Base-by-base conservation (phyloP, 1,139 yeast species). In the Hansenula lynferdii region DNA sequence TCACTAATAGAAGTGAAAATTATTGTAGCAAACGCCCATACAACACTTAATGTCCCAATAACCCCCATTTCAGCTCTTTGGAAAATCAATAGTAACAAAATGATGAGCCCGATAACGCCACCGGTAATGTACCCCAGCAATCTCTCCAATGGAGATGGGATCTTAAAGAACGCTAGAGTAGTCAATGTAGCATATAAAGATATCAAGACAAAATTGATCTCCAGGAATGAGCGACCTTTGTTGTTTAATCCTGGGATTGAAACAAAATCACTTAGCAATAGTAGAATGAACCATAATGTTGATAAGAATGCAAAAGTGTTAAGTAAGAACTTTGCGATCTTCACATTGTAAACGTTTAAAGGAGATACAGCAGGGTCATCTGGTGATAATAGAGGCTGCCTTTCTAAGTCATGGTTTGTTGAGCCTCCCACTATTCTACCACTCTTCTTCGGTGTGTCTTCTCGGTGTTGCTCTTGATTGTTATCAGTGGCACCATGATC, bases 321-420 rank as follows among this genome's bases (percentile, higher is more conserved):
- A 14, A 78, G 63, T 3, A 62, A 53, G n/a, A 65, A 50, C 24
- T 77, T 65, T 15, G 78, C 55, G 2, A 70, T 40, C 28, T 72
- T 61, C 31, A 81, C 70, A 28, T 67, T 60, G 34, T 69, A 62
- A 35, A 80, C 72, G 44, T 77, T 77, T 49, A 78, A 55, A 2
- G 87, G 84, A 4, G 82, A 69, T 9, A 79, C 85, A n/a, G 68
- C 61, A 2, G 85, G 85, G 51, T 80, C 85, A 48, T 77, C 85
- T 2, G 83, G 83, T 2, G 59, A 55, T 15, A 64, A 50, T 24
- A 62, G 44, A 6, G 64, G 65, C n/a, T 58, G 56, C 34, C 57
- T 47, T 39, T 61, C 67, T 3, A 20, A 22, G 18, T 40, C 39
- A 15, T n/a, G 50, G 46, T 35, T 8, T 8, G 30, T 14, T 47